Evolutionary conservation across 257 asterid species (phyloP).

Genomic region (Solanum tacnaense): DNA sequence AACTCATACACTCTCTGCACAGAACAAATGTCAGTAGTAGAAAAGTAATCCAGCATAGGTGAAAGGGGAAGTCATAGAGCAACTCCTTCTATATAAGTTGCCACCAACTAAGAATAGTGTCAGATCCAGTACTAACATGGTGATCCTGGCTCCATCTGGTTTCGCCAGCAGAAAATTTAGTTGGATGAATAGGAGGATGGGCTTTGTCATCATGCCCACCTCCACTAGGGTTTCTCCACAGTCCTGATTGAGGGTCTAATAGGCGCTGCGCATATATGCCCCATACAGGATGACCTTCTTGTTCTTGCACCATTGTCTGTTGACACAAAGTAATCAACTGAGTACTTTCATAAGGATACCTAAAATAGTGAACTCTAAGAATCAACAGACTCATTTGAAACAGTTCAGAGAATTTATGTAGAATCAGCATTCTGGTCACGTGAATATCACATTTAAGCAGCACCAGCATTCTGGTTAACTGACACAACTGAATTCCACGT

Average conservation of each 20-base stretch:
- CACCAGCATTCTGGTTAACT: neutral
- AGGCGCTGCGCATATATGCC: conserved; percentile 80
- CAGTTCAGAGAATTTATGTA: neutral
- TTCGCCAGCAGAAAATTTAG: conserved; percentile 91
- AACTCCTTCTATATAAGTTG: neutral
- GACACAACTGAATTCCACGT: neutral
- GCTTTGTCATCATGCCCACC: conserved; percentile 99
- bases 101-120: neutral
- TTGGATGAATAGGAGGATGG: conserved; percentile 98
- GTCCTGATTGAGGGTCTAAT: conserved; percentile 73
- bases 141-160: conserved; percentile 90
- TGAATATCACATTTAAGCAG: neutral
- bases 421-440: neutral
- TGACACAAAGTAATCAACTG: conserved; percentile 11
- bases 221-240: conserved; percentile 78
- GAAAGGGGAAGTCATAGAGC: neutral
- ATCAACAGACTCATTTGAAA: neutral
- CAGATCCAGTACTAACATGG: conserved; percentile 53
- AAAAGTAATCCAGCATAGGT: conserved; percentile 2
- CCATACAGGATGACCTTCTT: conserved; percentile 81
- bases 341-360: neutral
- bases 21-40: conserved; percentile 1
- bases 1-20: conserved; percentile 84
- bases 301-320: conserved; percentile 84
- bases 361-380: neutral